Base-by-base conservation (phyloP, 2,329 filamentous ascomycete genomes). In the Cyphellophora attinorum region DNA sequence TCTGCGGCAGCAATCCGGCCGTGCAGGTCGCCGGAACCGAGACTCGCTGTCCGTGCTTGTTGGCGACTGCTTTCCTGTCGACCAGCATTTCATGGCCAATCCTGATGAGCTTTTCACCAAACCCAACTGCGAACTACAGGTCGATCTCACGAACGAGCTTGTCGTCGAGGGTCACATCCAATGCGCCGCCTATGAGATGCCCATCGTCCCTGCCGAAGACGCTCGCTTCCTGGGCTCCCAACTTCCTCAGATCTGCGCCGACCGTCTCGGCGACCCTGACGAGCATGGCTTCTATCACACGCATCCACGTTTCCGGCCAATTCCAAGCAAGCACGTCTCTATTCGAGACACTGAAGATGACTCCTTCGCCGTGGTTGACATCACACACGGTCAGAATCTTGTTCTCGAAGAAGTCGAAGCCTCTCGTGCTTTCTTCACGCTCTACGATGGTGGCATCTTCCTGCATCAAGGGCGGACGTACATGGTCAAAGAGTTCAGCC, bases 371-470 rank as follows among this genome's bases (percentile, higher is more conserved):
- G 83, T 98, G 33, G 75, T 98, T 34, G 85, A 98, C 61, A 80
- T 81, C 11, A 68, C 85, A 0, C 75, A 91, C 46, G 79, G 79
- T 16, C 75, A 76, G 35, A 96, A 96, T 53, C 65, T 79, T 0
- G 82, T 98, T 0, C 70, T 98, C 2, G 91, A 98, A 64, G 88
- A 96, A 59, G 72, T 98, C n/a, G 91, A 96, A 59, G 85, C 86
- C 2, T 91, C 83, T 2, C 77, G 91, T n/a, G 89, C 89, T 1
- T 89, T 85, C 47, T 96, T 94, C 59, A 94, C 86, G 2, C 74
- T 98, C 40, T 98, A 98, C 57, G 89, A 96, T 56, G 91, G 91
- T 10, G 91, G 85, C 29, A 95, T 98, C 42, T 98, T 93, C 61
- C 68, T 98, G 4, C 91, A 98, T 51, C 91, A 98, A 60, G 91